Evolutionary conservation across 768 basidiomycete species (phyloP).

Genomic region (Lactarius sanguifluus): DNA sequence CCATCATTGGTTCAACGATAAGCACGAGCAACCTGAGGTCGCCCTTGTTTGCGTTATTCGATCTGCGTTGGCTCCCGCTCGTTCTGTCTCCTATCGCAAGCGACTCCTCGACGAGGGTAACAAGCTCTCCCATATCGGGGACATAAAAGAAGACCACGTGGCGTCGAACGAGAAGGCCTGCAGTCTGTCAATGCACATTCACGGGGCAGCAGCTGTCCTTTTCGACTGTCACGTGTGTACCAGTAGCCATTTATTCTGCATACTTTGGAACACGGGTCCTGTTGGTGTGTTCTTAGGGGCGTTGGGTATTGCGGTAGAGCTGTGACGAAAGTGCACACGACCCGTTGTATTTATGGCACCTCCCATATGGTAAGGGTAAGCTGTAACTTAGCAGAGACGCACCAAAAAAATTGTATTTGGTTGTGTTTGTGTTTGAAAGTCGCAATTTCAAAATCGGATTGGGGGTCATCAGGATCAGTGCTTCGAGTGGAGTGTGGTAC

Average conservation of each 20-base stretch:
- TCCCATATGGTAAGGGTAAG: background rate
- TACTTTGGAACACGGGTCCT: too few species aligned
- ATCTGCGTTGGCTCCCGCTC: slow-evolving; percentile 61
- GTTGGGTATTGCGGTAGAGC: background rate
- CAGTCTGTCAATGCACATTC: background rate
- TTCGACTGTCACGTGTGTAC: background rate
- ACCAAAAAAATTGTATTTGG: background rate
- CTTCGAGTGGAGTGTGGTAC: too few species aligned
- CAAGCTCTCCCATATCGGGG: background rate
- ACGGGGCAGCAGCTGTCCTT: background rate
- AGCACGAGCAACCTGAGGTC: slow-evolving; percentile 43
- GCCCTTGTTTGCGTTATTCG: slow-evolving; percentile 59
- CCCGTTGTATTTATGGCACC: slow-evolving; percentile 7
- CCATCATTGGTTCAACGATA: slow-evolving; percentile 57
- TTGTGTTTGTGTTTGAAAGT: background rate
- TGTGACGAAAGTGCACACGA: background rate
- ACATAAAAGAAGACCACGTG: background rate
- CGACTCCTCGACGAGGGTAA: slow-evolving; percentile 29
- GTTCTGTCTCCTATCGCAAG: slow-evolving; percentile 41
- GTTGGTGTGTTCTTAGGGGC: background rate
- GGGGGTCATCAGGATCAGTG: too few species aligned
- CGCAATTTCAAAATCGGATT: background rate
- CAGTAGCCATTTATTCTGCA: background rate
- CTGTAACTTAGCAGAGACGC: background rate
- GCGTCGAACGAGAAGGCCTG: slow-evolving; percentile 12